Evolutionary conservation across 345 rosid genomes (phyloP).

Genomic region (Mercurialis annua): DNA sequence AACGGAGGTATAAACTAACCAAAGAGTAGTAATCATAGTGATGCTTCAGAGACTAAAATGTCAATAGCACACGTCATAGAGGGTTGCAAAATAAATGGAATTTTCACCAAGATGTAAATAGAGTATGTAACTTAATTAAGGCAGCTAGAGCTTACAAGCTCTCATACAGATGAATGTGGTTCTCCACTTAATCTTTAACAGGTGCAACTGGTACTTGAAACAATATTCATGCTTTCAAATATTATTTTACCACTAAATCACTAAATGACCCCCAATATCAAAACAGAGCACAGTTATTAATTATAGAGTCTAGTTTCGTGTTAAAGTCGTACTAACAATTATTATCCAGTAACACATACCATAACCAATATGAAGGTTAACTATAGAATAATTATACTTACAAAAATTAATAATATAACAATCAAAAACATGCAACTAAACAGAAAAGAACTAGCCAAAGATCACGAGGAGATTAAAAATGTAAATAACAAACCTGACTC

Average conservation of each 20-base stretch:
- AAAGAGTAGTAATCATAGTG: background rate
- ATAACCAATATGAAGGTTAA: background rate
- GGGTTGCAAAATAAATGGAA: background rate
- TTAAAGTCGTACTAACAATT: background rate
- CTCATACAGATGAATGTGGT: background rate
- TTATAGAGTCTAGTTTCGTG: background rate
- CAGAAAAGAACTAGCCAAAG: background rate
- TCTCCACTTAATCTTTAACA: background rate
- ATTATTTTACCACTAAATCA: too few species aligned
- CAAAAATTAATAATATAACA: background rate
- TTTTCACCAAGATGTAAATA: background rate
- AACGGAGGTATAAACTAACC: background rate
- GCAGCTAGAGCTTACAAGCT: background rate
- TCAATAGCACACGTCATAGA: background rate
- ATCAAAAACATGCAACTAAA: conserved; percentile 2
- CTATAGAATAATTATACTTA: background rate
- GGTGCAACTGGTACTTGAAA: too few species aligned
- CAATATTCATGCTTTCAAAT: too few species aligned
- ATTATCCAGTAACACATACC: background rate
- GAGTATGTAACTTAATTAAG: background rate
- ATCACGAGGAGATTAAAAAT: background rate
- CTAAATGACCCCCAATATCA: background rate
- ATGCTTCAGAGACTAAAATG: background rate
- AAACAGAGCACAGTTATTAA: background rate
- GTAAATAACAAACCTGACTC: conserved; percentile 65